Base-by-base conservation (phyloP, 2,329 filamentous ascomycete genomes). In the Stachybotrys chlorohalonatus region DNA sequence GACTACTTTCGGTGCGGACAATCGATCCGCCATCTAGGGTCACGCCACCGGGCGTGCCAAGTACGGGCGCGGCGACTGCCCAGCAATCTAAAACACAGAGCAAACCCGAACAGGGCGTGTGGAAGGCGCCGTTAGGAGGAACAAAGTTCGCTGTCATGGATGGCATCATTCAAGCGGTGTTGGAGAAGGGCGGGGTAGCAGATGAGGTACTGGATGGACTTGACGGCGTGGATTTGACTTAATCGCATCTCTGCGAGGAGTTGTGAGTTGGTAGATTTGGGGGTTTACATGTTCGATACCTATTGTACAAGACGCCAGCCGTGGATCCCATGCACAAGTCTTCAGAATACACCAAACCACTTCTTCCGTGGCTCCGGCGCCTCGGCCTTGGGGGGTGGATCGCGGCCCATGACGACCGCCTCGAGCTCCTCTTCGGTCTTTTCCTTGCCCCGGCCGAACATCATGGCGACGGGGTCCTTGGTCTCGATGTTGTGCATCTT, bases 121-220 rank as follows among this genome's bases (percentile, higher is more conserved):
- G 93, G 93, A 88, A 83, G 64, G 87, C 92, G 46, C 88, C 89
- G 36, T 72, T 91, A 36, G 93, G 93, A 46, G 93, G 93, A 2
- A 84, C 93, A 45, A 91, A 89, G 74, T 82, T 90, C 63, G 76
- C 73, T 5, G 75, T 94, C 16, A 73, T 97, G 60, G 81, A 84
- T 52, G 78, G 80, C 53, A 89, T 96, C 73, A 83, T 95, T 57
- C 83, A 86, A 67, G 83, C 86, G 67, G 88, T 91, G 36, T 69
- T 95, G 56, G 83, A 88, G 66, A 83, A 80, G 63, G 87, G 87
- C 0, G 90, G 91, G 39, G 86, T 96, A 31, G 90, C 87, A 5
- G 85, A 92, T 60, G 93, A 96, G 69, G 87, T 96, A 6, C 76
- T 97, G 66, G 84, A 87, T 58, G 92, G 87, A 1, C 72, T 97